phyloP scores from a whole-genome alignment of 1,284 basidiomycete species.

The Jaminaea rosea region DNA sequence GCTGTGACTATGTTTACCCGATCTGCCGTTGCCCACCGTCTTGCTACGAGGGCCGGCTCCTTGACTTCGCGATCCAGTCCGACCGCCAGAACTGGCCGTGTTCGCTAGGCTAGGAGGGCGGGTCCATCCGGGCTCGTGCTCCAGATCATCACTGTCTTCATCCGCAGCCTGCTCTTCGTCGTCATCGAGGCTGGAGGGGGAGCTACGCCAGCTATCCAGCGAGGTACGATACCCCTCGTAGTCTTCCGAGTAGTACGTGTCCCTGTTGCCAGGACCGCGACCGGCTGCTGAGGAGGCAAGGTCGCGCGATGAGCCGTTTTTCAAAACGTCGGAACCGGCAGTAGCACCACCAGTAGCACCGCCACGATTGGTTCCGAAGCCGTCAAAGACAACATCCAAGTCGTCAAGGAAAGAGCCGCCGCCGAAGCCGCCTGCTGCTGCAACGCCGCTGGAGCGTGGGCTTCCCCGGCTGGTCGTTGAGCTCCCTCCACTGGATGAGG shows the following conservation, averaged over 20 bases:
- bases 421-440: neutral
- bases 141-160: neutral
- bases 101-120: too few species aligned
- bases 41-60: too few species aligned
- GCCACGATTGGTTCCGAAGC: slow-evolving; percentile 1
- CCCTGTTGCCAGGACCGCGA: neutral
- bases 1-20: too few species aligned
- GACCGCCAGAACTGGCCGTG: too few species aligned
- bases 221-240: neutral
- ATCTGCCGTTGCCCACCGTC: too few species aligned
- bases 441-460: neutral
- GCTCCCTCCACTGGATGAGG: neutral
- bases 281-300: neutral
- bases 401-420: slow-evolving; percentile 15
- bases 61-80: too few species aligned
- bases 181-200: neutral
- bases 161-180: slow-evolving; percentile 1
- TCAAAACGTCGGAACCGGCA: neutral
- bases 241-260: neutral
- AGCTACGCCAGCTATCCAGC: neutral
- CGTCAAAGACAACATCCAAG: slow-evolving; percentile 10
- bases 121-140: neutral
- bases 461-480: neutral
- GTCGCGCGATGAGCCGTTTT: neutral
- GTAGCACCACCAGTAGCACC: neutral